Evolutionary conservation across 108 stramenopile genomes (phyloP), one percentile per base, ranked within the genome.

Genomic region (Discostella pseudostelligera): DNA sequence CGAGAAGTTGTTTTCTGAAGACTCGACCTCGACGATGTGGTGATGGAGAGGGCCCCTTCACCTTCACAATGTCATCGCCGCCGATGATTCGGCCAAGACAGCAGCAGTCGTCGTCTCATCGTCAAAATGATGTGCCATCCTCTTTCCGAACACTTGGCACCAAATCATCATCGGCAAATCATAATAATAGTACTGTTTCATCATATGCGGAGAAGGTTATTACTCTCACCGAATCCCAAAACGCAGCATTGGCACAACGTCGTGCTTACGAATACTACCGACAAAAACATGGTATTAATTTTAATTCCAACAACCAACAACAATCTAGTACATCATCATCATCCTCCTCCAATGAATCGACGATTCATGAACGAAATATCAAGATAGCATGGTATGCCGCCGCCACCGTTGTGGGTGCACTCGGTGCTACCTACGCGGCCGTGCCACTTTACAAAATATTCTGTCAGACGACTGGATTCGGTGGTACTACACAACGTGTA

Each of bases 381-480:
- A 76, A 81, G 54, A 60, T 90, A 20, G 93, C 89, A 28, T 90
- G 87, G 76, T 94, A 94, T 66, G 74, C 82, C 19, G 72, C 76
- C 4, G 93, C 93, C 20, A 80, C 86, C 19, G 89, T 87, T 0
- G 67, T 94, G 1, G 93, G 93, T 9, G 89, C 88, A 0, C 25
- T 94, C 0, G 93, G 89, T 16, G 93, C 93, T 13, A 86, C 93
- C 40, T 99, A 99, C 67, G 97, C 97, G n/a, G 86, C 97, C 3
- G 99, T 98, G 1, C 99, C 99, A 0, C 72, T 98, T 22, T 99
- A 99, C 84, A 98, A 99, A 60, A 86, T 95, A n/a, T 99, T 99
- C 66, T 99, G 99, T 78, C 96, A 97, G 72, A 93, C 91, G 7
- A 99, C 99, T 0, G 99, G 99, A 0, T 99, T 98, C 77, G 99